Base-by-base conservation (phyloP, 2,329 filamentous ascomycete genomes). In the Tolypocladium endophyticum region DNA sequence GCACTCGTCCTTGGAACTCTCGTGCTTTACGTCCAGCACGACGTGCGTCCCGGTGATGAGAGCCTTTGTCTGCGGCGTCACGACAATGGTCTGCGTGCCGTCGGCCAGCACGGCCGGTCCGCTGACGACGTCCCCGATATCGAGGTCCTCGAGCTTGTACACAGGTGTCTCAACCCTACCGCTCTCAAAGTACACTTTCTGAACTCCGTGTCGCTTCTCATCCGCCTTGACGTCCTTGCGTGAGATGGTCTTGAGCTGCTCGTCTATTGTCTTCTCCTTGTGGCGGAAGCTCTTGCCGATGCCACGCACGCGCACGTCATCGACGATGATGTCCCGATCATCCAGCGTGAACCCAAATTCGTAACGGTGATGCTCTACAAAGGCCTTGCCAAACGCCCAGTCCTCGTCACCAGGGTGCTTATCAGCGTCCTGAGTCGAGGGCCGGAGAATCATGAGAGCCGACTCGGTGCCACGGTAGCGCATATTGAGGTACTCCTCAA, bases 401-500 rank as follows among this genome's bases (percentile, higher is more conserved):
- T 87, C 82, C 30, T 89, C 84, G 8, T 84, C 86, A 30, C 72
- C 77, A 63, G 82, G 88, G 18, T 81, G 76, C 45, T 81, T 79
- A 61, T 84, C 75, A 0, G 79, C 79, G 60, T 90, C 86, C 57
- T 85, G 81, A 43, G 80, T 74, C 2, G 74, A 81, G 0, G 92
- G 90, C 72, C 88, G 90, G 64, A 94, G 76, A 55, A 96, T 85
- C 92, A 96, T 97, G 50, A 96, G 80, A 0, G 92, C 90, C 9
- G 91, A 95, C 70, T 96, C 92, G 0, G 92, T 96, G 14, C 92
- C 92, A 41, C 90, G 84, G 68, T 96, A 96, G 60, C 92, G 81
- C 87, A 97, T 92, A 70, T 97, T 96, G 60, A 97, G 66, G 61
- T 74, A 78, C 77, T 70, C 47, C 77, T 67, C 25, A 77, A 75